Percentiles rank a stretch among this genome's conserved stretches.
These are phyloP conservation scores for Plenodomus biglobosus DNA, from an alignment of 2,329 filamentous ascomycete species.

Conservation along the genomic window DNA sequence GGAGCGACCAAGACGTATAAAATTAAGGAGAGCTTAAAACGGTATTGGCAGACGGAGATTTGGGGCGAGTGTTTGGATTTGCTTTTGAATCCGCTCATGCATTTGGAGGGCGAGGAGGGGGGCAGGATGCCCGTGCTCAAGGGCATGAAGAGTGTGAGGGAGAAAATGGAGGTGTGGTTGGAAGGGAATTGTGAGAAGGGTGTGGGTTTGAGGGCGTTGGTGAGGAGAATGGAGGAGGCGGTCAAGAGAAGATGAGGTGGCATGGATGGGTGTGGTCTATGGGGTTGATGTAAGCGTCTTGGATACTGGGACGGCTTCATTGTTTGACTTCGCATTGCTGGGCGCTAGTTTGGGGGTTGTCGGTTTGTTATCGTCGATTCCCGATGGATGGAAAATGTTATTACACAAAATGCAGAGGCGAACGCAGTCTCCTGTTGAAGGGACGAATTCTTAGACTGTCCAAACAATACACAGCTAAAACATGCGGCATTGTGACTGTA, in stretches of 20 bases:
- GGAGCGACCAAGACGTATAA: slow-evolving; percentile 68
- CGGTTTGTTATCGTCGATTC: too few species aligned
- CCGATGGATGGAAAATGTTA: too few species aligned
- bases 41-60: slow-evolving; percentile 95
- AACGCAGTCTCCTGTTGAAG: too few species aligned
- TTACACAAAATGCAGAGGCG: too few species aligned
- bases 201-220: slow-evolving; percentile 57
- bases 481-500: too few species aligned
- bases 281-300: not conserved
- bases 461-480: too few species aligned
- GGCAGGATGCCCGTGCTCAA: slow-evolving; percentile 71
- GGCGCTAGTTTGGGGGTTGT: not conserved
- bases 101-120: slow-evolving; percentile 65
- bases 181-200: slow-evolving; percentile 81
- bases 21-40: slow-evolving; percentile 80
- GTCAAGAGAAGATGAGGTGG: slow-evolving; percentile 55
- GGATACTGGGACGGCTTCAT: not conserved
- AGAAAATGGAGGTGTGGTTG: slow-evolving; percentile 83
- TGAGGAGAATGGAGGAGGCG: slow-evolving; percentile 66
- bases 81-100: slow-evolving; percentile 76
- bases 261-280: not conserved
- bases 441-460: too few species aligned
- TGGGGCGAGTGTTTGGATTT: slow-evolving; percentile 84
- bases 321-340: not conserved
- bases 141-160: slow-evolving; percentile 68